Base-by-base conservation (phyloP, 148 eudicot genomes). In the Chenopodium berlandieri region DNA sequence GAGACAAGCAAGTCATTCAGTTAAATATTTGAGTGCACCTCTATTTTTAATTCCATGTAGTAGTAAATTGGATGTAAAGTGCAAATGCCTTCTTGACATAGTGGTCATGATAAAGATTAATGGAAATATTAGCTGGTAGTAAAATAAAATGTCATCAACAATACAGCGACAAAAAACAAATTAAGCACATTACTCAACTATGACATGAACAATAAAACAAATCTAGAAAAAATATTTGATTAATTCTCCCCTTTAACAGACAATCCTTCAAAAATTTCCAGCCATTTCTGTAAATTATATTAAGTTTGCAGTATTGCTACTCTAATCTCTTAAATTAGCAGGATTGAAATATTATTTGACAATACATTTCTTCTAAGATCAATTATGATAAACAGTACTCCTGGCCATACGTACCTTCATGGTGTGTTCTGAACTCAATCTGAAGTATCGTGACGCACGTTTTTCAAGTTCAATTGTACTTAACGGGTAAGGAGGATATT, bases 381-480 rank as follows among this genome's bases (percentile, higher is more conserved):
- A 40, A 6, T 40, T 40, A 40, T 40, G 44, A 40, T 40, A 40
- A 80, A 56, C 75, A 80, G 77, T 63, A 76, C 62, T 56, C 65
- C 80, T 25, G 75, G 40, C 68, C 82, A 60, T 80, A 92, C 97
- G 50, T 80, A 92, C 98, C 97, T 97, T 97, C 99, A 97, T 97
- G 75, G 98, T 94, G 31, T 88, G 90, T 72, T 91, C 94, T 47
- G 99, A 92, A 86, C 99, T 90, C 95, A 97, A 94, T 73, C 95
- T 85, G 81, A 92, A 94, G 88, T 94, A 91, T 27, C 99, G 95
- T 6, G 99, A 97, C 73, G 99, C 98, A 63, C 99, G 98, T 78
- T 92, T 97, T 84, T 97, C 99, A 79, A 97, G 99, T 94, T 97
- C 99, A 83, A 97, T 89, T 32, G 99, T 97, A 85, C 92, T 94